Evolutionary conservation across 169 alveolate genomes (phyloP).

Genomic region (Cryptosporidium canis): DNA sequence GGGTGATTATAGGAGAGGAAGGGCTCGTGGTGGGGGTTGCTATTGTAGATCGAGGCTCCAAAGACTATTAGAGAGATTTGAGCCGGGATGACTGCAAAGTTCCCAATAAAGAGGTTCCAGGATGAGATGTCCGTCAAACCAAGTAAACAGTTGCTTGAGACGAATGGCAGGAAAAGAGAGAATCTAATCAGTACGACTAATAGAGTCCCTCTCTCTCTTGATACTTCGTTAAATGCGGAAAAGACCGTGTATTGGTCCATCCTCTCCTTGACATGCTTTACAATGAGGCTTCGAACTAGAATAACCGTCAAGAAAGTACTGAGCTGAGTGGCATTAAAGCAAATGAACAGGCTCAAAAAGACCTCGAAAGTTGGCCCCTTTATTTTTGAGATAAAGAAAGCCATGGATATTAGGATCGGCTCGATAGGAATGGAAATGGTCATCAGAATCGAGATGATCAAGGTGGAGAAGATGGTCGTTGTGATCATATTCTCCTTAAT

Average conservation of each 20-base stretch:
- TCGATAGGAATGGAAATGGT: constrained; percentile 40
- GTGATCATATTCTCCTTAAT: constrained; percentile 2
- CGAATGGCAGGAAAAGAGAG: constrained; percentile 32
- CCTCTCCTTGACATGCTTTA: neutral
- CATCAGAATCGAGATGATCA: constrained; percentile 22
- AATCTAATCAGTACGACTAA: constrained; percentile 6
- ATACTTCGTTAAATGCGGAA: constrained; percentile 2
- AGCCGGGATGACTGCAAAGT: constrained; percentile 26
- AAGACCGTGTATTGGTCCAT: neutral
- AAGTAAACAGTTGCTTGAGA: constrained; percentile 20
- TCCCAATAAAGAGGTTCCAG: constrained; percentile 12
- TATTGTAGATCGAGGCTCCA: constrained; percentile 16
- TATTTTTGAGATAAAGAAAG: constrained; percentile 12
- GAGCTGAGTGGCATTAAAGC: constrained; percentile 1
- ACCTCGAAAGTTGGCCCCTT: neutral
- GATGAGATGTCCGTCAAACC: constrained; percentile 37
- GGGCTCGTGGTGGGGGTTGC: neutral
- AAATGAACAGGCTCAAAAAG: constrained; percentile 2
- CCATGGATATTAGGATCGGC: constrained; percentile 38
- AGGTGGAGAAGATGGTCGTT: neutral
- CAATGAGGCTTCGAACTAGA: neutral
- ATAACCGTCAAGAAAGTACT: constrained; percentile 31
- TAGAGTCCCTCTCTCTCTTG: constrained; percentile 3
- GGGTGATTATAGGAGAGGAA: neutral
- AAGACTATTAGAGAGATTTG: neutral